Percentiles rank a stretch among this genome's conserved stretches.
phyloP scores from a whole-genome alignment of 306 rosid species.

The Hippophae tibetana region DNA sequence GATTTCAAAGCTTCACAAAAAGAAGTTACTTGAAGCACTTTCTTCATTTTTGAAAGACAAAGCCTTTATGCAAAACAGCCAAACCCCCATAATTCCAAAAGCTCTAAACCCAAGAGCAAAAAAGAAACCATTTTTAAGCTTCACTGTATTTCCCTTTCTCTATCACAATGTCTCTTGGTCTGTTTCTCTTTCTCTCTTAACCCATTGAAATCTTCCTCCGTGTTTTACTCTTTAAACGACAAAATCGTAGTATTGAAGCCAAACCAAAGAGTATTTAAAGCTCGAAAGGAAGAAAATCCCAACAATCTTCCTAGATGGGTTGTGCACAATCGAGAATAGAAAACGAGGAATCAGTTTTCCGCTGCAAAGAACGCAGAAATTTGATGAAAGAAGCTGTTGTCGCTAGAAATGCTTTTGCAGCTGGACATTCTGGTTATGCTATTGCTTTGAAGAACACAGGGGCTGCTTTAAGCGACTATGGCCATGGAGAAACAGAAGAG shows the following conservation, averaged over 20 bases:
- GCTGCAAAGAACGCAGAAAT: conserved; percentile 64
- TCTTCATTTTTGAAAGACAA: neutral
- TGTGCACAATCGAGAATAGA: conserved; percentile 80
- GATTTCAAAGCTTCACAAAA: neutral
- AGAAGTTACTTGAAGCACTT: neutral
- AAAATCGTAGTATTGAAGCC: neutral
- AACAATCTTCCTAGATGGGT: conserved; percentile 40
- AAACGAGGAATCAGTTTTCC: conserved; percentile 71
- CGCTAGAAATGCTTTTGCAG: conserved; percentile 75
- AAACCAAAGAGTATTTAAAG: neutral
- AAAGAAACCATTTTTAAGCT: neutral
- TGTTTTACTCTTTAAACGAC: neutral
- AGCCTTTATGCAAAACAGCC: neutral
- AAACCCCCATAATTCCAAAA: neutral
- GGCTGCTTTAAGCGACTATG: conserved; percentile 75
- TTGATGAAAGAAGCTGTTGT: conserved; percentile 63
- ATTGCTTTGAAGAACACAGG: conserved; percentile 69
- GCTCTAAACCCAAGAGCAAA: neutral
- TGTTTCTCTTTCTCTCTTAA: neutral
- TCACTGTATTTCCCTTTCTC: neutral
- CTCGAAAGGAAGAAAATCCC: neutral
- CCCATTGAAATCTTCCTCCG: neutral
- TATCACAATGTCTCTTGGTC: too few relatives aligned
- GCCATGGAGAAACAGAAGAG: conserved; percentile 55
- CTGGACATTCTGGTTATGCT: conserved; percentile 71